Conservation (phyloP, 805 yeast genomes). For the Myxozyma kluyveri region DNA sequence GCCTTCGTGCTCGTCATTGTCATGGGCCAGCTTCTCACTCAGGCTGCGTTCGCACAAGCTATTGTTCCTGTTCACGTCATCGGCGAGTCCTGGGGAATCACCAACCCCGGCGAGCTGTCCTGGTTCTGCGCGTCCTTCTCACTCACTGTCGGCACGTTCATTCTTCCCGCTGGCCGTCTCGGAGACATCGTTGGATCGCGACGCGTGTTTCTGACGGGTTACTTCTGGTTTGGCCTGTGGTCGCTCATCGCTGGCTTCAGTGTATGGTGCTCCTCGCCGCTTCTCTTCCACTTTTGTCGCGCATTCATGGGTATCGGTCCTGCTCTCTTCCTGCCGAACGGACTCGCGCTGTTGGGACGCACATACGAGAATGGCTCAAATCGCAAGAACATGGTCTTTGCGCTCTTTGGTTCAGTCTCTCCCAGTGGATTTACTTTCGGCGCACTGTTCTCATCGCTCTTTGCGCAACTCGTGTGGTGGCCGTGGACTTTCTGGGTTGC, state of each 20-base stretch:
- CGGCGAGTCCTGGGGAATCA: conserved; percentile 36
- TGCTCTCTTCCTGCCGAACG: conserved; percentile 59
- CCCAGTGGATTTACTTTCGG: conserved; percentile 63
- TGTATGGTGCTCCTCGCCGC: conserved; percentile 45
- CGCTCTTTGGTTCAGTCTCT: conserved; percentile 58
- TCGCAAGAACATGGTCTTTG: conserved; percentile 55
- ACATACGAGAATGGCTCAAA: conserved; percentile 45
- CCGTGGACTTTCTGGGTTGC: conserved; percentile 57
- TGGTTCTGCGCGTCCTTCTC: conserved; percentile 77
- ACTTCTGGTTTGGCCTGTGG: conserved; percentile 56
- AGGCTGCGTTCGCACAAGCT: conserved; percentile 40
- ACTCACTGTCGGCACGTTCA: conserved; percentile 69
- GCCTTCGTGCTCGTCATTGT: conserved; percentile 33
- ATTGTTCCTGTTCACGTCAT: conserved; percentile 37
- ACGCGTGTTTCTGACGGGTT: conserved; percentile 53
- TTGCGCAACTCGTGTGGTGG: conserved; percentile 53
- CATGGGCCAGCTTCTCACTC: conserved; percentile 43
- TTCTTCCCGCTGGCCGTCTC: conserved; percentile 62
- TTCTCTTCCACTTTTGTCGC: conserved; percentile 43
- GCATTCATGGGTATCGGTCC: conserved; percentile 67
- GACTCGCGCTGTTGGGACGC: conserved; percentile 52
- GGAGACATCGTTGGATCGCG: conserved; percentile 73
- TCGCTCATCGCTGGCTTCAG: conserved; percentile 59
- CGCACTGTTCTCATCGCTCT: conserved; percentile 50
- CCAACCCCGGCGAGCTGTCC: conserved; percentile 39